Evolutionary conservation across 1,284 basidiomycete genomes (phyloP), one percentile per base, ranked within the genome.

Genomic region (Trichosporon ovoides): DNA sequence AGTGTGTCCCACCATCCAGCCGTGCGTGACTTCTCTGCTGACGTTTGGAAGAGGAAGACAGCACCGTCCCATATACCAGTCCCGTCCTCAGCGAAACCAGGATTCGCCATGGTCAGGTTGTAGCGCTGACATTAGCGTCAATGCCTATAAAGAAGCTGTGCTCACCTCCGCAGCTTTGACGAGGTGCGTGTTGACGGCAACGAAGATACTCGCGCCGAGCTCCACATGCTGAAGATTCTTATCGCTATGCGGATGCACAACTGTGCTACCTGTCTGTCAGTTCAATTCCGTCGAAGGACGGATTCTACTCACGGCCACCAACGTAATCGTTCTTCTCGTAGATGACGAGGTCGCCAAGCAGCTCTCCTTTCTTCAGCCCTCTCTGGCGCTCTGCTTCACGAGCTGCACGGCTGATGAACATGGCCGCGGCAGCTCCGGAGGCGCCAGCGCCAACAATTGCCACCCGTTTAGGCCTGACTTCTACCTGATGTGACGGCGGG

Each of bases 401-500:
- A 13, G 68, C 73, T 0, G 79, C 79, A 24, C 73, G 63, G 7
- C 82, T 79, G 52, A 95, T 83, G 85, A 91, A 93, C 75, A 90
- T 93, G 1, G 92, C 89, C 10, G 91, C 88, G 11, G 88, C 86
- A 11, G 84, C 84, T 3, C 92, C 93, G 9, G 83, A 88, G 9
- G 92, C 89, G 19, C 92, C 92, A 0, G 91, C 90, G 36, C 92
- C 92, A 43, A 95, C 83, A 68, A 95, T 85, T 7, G 91, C 91
- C 61, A 95, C 66, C 40, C 76, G 60, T 51, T 70, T 71, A 12
- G 65, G 60, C 22, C n/a, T 12, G 14, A 28, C 49, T 14, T 49
- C 24, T 12, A 22, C 24, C 7, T 16, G 9, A 31, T 48, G 16
- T 16, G 28, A n/a, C 16, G 22, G 33, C n/a, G 24, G 48, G 28